Percentiles rank a stretch among this genome's conserved stretches.
These are phyloP conservation scores for Nymphaea colorata DNA, from an alignment of 164 flowering plant genomes.

Conservation along the genomic window DNA sequence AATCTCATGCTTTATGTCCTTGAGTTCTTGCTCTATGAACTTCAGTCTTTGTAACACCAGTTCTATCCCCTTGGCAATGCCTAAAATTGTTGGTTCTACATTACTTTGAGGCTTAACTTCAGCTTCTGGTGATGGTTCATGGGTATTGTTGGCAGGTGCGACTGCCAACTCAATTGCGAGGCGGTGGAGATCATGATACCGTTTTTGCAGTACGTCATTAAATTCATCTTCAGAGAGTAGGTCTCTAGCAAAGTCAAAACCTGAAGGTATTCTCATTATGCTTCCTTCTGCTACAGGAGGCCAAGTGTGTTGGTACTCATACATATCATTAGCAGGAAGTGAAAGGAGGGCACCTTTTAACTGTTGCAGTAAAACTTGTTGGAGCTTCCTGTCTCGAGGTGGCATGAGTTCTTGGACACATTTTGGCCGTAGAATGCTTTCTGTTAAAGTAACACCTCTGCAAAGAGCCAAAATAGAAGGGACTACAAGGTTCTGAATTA, in stretches of 20 bases:
- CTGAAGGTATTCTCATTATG: constrained; percentile 34
- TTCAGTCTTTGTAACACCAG: constrained; percentile 64
- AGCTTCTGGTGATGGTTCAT: constrained; percentile 4
- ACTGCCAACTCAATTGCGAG: constrained; percentile 76
- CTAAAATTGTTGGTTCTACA: constrained; percentile 62
- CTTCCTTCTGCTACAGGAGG: constrained; percentile 54
- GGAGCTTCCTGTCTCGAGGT: constrained; percentile 62
- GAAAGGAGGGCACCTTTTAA: constrained; percentile 70
- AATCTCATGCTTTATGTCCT: constrained; percentile 86
- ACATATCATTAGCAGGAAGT: constrained; percentile 82
- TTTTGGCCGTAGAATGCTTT: constrained; percentile 59
- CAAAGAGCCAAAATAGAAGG: constrained; percentile 75
- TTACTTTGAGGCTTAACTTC: constrained; percentile 4
- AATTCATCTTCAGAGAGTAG: constrained; percentile 89
- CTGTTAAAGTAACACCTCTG: constrained; percentile 56
- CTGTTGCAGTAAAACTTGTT: constrained; percentile 34
- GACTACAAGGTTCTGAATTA: constrained; percentile 62
- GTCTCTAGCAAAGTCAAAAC: constrained; percentile 75
- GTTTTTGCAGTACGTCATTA: constrained; percentile 63
- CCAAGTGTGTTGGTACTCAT: constrained; percentile 96
- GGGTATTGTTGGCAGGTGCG: constrained; percentile 33
- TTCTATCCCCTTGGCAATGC: constrained; percentile 94
- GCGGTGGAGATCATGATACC: constrained; percentile 71
- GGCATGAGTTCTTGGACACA: constrained; percentile 61
- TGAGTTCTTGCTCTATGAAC: constrained; percentile 78